phyloP scores from a whole-genome alignment of 345 rosid species.

The Cardamine resedifolia region DNA sequence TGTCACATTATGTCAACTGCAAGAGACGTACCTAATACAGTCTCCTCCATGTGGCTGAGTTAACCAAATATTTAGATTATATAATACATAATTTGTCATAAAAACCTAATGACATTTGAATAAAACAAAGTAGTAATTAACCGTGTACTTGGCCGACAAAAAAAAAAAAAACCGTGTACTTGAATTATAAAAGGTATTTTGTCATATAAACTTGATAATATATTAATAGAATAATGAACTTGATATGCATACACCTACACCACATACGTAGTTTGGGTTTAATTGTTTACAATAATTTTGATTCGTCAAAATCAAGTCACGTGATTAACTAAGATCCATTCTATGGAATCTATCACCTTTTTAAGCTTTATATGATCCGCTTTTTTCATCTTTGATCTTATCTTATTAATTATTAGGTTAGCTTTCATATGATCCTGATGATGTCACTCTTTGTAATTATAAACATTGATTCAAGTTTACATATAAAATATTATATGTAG shows the following conservation, averaged over 20 bases:
- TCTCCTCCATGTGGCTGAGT: not conserved
- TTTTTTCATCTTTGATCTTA: conserved; percentile 7
- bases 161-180: too few relatives aligned
- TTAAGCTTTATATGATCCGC: conserved; percentile 17
- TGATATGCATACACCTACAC: not conserved
- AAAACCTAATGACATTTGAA: not conserved
- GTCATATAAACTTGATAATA: not conserved
- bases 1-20: conserved; percentile 1
- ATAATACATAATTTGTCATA: not conserved
- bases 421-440: conserved; percentile 7
- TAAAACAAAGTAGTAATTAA: not conserved
- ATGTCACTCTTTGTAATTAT: conserved; percentile 1
- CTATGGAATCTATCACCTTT: conserved; percentile 13
- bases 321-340: conserved; percentile 26
- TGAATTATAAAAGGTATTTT: not conserved
- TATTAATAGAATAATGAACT: not conserved
- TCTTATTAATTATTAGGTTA: conserved; percentile 10
- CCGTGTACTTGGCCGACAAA: too few relatives aligned
- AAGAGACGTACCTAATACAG: not conserved
- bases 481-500: not conserved
- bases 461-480: not conserved
- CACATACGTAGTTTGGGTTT: not conserved
- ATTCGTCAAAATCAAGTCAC: conserved; percentile 32
- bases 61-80: conserved; percentile 14
- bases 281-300: conserved; percentile 1